phyloP scores from a whole-genome alignment of 805 yeast genomes.

The Yamadazyma endophytica region DNA sequence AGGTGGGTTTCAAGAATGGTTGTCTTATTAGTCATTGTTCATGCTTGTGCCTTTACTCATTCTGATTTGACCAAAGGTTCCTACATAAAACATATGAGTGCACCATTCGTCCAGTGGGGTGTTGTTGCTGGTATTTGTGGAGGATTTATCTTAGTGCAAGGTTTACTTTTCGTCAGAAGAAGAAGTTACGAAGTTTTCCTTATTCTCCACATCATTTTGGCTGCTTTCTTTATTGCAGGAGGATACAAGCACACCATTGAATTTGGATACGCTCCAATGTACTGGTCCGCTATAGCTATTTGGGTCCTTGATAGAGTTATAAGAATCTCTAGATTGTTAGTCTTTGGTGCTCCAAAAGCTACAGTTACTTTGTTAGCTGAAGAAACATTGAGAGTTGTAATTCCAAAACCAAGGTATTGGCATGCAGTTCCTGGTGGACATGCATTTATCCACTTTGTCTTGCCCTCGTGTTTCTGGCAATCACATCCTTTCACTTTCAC shows the following conservation, averaged over 20 bases:
- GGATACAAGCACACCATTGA: conserved; percentile 51
- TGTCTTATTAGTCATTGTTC: conserved; percentile 40
- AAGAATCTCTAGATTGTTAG: conserved; percentile 26
- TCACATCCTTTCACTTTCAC: conserved; percentile 38
- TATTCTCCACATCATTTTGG: conserved; percentile 28
- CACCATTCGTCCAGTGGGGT: conserved; percentile 24
- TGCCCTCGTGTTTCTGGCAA: conserved; percentile 34
- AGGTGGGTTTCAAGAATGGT: conserved; percentile 51
- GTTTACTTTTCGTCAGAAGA: conserved; percentile 49
- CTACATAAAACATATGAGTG: conserved; percentile 11
- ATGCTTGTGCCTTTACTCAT: conserved; percentile 54
- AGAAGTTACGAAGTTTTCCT: conserved; percentile 50
- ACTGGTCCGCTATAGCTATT: conserved; percentile 29
- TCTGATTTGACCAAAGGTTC: conserved; percentile 7
- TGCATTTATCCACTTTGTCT: conserved; percentile 30
- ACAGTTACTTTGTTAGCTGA: conserved; percentile 30
- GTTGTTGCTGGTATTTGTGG: conserved; percentile 25
- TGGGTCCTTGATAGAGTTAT: conserved; percentile 36
- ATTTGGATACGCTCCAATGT: conserved; percentile 22
- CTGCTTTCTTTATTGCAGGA: conserved; percentile 44
- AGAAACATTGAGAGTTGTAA: conserved; percentile 33
- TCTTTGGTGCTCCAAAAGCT: conserved; percentile 31
- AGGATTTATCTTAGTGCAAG: conserved; percentile 44
- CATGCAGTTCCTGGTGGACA: conserved; percentile 38
- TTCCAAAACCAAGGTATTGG: conserved; percentile 37